A percentile compares a stretch with the other conserved stretches of the same genome.
These are phyloP conservation scores for Mrakiaceae sp. DNA, from an alignment of 1,284 basidiomycete species.

Conservation along the genomic window DNA sequence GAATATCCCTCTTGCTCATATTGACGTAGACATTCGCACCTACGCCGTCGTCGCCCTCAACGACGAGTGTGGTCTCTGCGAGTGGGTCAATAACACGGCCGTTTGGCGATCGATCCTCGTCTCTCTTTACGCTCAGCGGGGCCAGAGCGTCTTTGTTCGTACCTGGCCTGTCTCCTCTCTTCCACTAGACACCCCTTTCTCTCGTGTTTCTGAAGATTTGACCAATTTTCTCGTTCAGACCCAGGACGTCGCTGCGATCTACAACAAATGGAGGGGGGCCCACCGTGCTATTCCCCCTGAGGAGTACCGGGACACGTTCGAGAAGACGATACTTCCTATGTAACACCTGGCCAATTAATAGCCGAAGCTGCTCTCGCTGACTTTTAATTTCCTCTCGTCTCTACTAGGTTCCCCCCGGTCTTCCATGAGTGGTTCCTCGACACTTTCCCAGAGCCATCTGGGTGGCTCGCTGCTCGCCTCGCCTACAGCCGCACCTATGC, in stretches of 20 bases:
- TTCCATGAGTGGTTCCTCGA: slow-evolving; percentile 98
- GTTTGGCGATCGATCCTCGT: too few species aligned
- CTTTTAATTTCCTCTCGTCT: not conserved
- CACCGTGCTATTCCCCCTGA: too few species aligned
- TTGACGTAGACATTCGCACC: slow-evolving; percentile 68
- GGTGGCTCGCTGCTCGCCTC: slow-evolving; percentile 81
- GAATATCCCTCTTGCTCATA: slow-evolving; percentile 1
- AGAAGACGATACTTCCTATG: too few species aligned
- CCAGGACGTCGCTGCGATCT: too few species aligned
- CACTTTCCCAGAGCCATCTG: slow-evolving; percentile 90
- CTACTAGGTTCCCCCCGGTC: slow-evolving; percentile 58
- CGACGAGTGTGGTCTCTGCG: slow-evolving; percentile 93
- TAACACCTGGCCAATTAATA: too few species aligned
- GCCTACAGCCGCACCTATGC: slow-evolving; percentile 82
- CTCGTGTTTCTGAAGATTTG: not conserved
- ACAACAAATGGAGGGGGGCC: too few species aligned
- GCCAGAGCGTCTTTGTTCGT: slow-evolving; percentile 48
- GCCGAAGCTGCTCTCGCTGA: not conserved
- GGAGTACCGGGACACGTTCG: too few species aligned
- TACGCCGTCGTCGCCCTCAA: slow-evolving; percentile 95
- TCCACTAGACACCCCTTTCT: slow-evolving; percentile 12
- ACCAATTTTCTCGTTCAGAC: too few species aligned
- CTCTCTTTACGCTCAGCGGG: slow-evolving; percentile 15
- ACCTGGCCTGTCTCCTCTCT: slow-evolving; percentile 25
- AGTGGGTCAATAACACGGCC: slow-evolving; percentile 95